phyloP scores from a whole-genome alignment of 169 alveolate genomes.

The Amoebophrya sp. region DNA sequence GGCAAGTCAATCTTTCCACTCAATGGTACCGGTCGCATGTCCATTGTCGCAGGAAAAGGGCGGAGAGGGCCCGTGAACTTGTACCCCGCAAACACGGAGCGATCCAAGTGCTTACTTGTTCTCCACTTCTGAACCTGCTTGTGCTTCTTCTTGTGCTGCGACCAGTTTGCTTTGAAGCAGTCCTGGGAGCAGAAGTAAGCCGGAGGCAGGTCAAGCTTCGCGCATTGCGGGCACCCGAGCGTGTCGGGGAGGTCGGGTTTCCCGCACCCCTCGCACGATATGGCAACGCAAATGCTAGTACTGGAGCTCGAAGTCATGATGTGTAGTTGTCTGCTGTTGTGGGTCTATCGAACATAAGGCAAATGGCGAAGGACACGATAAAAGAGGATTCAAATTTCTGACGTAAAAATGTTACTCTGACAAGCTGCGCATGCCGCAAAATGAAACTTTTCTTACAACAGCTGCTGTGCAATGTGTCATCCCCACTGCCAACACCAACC shows the following conservation, averaged over 20 bases:
- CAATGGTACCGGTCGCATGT: not conserved
- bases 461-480: not conserved
- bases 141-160: conserved; percentile 76
- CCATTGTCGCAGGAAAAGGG: not conserved
- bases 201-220: conserved; percentile 36
- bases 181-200: conserved; percentile 84
- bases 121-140: conserved; percentile 53
- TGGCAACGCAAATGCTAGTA: not conserved
- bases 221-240: conserved; percentile 40
- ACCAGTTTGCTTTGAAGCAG: conserved; percentile 88
- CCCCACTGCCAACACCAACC: not conserved
- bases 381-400: not conserved
- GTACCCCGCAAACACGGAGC: not conserved
- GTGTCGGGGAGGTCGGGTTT: not conserved
- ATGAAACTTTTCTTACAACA: not conserved
- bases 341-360: not conserved
- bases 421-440: no score
- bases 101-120: not conserved
- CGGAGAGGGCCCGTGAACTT: not conserved
- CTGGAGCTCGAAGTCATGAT: not conserved
- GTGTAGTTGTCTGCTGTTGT: not conserved
- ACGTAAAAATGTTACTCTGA: not conserved
- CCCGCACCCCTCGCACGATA: conserved; percentile 34
- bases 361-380: not conserved
- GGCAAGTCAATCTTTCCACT: not conserved